Evolutionary conservation across 768 basidiomycete species (phyloP), one percentile per base, ranked within the genome.

Genomic region (Scleroderma bovista): DNA sequence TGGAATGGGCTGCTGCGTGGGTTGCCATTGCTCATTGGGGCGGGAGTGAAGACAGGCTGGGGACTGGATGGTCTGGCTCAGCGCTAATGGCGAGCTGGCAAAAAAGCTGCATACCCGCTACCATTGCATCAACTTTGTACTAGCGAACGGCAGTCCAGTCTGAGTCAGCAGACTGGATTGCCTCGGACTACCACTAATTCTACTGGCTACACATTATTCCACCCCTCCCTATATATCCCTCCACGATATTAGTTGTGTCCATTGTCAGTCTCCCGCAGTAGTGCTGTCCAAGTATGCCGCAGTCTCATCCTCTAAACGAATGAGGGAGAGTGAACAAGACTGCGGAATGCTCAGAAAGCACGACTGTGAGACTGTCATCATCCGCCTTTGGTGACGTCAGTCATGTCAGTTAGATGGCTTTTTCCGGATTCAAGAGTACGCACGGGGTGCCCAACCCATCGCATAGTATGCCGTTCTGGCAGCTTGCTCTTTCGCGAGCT

Each of bases 401-500:
- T 23, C 34, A 24, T 23, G 26, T 50, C 7, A 45, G 43, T 50
- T 17, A 15, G 22, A 50, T 40, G 3, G 13, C 48, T 40, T 29
- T 17, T 23, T 13, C n/a, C 42, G 40, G 40, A 46, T 37, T 20
- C 4, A 47, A 24, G 22, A 9, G 38, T 22, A 65, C 67, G 43
- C 42, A 74, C 72, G 70, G 42, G 69, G 63, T 48, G 80, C 79
- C 86, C 86, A 88, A 31, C 87, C 86, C 84, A 89, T 83, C 9
- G 77, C 75, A 59, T 80, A 78, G 66, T 79, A 87, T 9, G 87
- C 87, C 56, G 80, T 71, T 50, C 78, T 74, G 16, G 87, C 86
- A 1, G 87, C 87, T 49, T 84, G 83, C 59, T 89, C 87, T 64
- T 88, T 89, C 7, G 87, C 87, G 2, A 78, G 66, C 60, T 89